A percentile compares a stretch with the other conserved stretches of the same genome.
These are phyloP conservation scores for Priceomyces medius DNA, from an alignment of 805 yeast genomes.

Conservation along the genomic window DNA sequence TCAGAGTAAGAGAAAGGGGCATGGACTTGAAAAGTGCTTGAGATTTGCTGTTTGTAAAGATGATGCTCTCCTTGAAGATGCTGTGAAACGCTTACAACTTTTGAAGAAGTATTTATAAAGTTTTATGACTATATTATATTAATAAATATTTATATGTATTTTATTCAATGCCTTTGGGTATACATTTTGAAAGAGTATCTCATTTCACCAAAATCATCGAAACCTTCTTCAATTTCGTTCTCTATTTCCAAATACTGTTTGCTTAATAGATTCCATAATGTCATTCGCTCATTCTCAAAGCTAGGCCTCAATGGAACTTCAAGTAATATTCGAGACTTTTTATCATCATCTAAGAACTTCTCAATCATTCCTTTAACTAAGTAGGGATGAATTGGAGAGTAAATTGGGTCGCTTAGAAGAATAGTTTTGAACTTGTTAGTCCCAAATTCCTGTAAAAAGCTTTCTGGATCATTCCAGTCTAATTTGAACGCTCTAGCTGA, in stretches of 20 bases:
- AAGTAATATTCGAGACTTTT: conserved; percentile 51
- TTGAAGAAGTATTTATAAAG: conserved; percentile 60
- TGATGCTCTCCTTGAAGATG: conserved; percentile 74
- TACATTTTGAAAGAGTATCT: conserved; percentile 51
- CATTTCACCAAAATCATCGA: conserved; percentile 83
- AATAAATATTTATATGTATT: background rate
- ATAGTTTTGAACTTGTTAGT: conserved; percentile 53
- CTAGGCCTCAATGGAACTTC: conserved; percentile 74
- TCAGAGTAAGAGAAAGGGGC: conserved; percentile 56
- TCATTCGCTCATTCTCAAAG: conserved; percentile 63
- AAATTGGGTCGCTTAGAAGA: conserved; percentile 84
- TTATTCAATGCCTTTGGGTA: conserved; percentile 8
- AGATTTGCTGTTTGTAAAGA: conserved; percentile 97
- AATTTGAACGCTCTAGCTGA: conserved; percentile 46
- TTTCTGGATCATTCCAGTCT: conserved; percentile 75
- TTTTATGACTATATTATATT: background rate
- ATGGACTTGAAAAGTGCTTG: conserved; percentile 76
- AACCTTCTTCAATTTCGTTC: conserved; percentile 56
- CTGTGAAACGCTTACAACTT: conserved; percentile 70
- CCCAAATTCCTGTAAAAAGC: conserved; percentile 26
- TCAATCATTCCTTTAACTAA: conserved; percentile 64
- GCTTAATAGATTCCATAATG: conserved; percentile 56
- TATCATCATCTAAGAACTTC: conserved; percentile 34
- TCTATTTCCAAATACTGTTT: conserved; percentile 33
- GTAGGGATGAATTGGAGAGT: conserved; percentile 76